A percentile compares a stretch with the other conserved stretches of the same genome.
phyloP scores from a whole-genome alignment of 202 grass and related monocot species.

The Carex arenaria region DNA sequence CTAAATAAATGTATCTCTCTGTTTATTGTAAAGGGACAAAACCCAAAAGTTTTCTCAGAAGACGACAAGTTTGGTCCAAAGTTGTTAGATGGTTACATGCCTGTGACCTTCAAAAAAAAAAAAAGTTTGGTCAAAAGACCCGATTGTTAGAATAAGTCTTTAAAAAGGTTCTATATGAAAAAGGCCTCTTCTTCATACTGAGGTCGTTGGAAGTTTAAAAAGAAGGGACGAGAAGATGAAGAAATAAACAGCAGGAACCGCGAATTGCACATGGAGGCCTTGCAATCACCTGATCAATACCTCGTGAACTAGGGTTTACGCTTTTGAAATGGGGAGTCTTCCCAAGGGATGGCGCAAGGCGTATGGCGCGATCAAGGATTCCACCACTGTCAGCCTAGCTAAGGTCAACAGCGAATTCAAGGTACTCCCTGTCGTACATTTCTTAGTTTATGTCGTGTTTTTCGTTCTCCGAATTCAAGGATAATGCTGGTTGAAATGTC shows the following conservation, averaged over 20 bases:
- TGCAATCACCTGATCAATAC: neutral
- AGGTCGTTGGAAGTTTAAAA: conserved; percentile 1
- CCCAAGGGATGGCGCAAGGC: conserved; percentile 87
- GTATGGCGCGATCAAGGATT: conserved; percentile 93
- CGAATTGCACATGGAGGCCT: conserved; percentile 1
- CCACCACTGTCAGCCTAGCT: conserved; percentile 89
- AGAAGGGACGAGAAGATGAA: neutral
- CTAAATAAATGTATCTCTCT: neutral
- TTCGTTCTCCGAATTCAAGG: neutral
- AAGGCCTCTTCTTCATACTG: neutral
- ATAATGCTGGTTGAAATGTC: neutral
- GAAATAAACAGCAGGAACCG: conserved; percentile 3
- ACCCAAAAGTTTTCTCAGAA: neutral
- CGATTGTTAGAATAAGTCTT: neutral
- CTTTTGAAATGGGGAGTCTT: conserved; percentile 41
- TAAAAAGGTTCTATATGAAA: neutral
- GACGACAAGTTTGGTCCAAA: neutral
- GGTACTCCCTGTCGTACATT: conserved; percentile 27
- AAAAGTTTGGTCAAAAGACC: neutral
- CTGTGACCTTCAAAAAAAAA: too few relatives aligned
- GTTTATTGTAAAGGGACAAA: neutral
- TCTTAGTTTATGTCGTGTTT: neutral
- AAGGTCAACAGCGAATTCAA: conserved; percentile 98
- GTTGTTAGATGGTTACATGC: neutral
- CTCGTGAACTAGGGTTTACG: conserved; percentile 7